These are phyloP conservation scores for Eleusine coracana DNA, from an alignment of 176 grass and related monocot species.

Conservation along the genomic window DNA sequence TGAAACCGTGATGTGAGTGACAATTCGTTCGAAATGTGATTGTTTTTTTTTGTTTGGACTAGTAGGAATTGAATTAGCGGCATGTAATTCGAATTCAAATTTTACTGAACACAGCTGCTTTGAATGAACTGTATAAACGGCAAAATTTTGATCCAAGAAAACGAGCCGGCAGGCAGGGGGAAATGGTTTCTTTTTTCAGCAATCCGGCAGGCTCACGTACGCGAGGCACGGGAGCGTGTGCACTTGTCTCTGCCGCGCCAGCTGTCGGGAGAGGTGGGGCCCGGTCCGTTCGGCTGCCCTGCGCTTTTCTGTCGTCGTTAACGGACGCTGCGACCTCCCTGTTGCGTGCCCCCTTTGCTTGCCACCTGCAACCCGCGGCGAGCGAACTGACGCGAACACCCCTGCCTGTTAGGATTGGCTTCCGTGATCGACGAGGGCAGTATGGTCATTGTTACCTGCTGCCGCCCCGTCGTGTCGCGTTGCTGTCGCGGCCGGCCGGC, in stretches of 20 bases:
- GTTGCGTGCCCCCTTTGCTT: neutral
- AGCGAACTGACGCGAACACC: too few relatives aligned
- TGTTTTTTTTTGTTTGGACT: too few relatives aligned
- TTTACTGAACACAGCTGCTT: too few relatives aligned
- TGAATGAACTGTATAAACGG: too few relatives aligned
- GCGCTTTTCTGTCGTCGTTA: slow-evolving; percentile 36
- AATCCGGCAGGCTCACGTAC: neutral
- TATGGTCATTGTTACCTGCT: neutral
- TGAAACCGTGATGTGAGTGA: too few relatives aligned
- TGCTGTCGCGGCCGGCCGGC: slow-evolving; percentile 12
- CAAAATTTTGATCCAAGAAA: neutral
- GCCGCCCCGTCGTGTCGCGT: slow-evolving; percentile 12
- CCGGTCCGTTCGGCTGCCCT: neutral
- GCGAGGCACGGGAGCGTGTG: neutral
- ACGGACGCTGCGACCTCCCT: slow-evolving; percentile 10
- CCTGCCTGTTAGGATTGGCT: too few relatives aligned
- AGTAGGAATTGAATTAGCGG: too few relatives aligned
- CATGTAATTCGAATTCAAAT: too few relatives aligned
- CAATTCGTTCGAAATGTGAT: too few relatives aligned
- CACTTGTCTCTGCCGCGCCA: neutral
- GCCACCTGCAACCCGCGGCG: neutral
- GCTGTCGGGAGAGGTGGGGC: neutral
- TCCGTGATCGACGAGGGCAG: neutral
- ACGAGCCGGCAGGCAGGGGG: neutral
- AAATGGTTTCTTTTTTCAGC: neutral